These are phyloP conservation scores for Somion occarium DNA, from an alignment of 1,284 basidiomycete genomes.

Conservation along the genomic window DNA sequence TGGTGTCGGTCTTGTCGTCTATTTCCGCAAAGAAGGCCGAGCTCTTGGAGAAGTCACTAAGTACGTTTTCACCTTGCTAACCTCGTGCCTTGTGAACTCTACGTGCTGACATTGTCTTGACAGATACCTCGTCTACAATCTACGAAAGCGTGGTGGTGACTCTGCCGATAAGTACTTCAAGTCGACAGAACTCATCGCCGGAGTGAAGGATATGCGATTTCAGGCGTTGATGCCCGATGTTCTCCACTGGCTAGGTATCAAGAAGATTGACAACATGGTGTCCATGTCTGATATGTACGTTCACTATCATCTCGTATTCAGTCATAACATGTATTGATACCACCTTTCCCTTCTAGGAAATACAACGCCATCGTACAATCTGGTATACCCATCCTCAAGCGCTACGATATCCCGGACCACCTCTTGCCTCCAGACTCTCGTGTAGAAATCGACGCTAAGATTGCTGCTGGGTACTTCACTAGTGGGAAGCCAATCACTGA, in stretches of 20 bases:
- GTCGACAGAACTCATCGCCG: conserved; percentile 89
- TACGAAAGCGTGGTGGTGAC: conserved; percentile 92
- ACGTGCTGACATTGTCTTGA: background rate
- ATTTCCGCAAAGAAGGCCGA: conserved; percentile 93
- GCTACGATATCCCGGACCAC: conserved; percentile 85
- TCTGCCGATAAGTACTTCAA: conserved; percentile 93
- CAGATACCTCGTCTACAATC: conserved; percentile 89
- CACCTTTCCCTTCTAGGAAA: conserved; percentile 57
- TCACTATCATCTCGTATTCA: background rate
- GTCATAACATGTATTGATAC: background rate
- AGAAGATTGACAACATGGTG: conserved; percentile 85
- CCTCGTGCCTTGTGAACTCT: background rate
- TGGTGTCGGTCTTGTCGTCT: conserved; percentile 90
- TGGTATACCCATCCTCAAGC: conserved; percentile 78
- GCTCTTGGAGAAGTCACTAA: conserved; percentile 93
- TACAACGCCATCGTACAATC: conserved; percentile 88
- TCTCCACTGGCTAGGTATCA: conserved; percentile 90
- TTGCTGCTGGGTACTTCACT: conserved; percentile 88
- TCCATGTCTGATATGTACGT: conserved; percentile 87
- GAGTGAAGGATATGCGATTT: conserved; percentile 95
- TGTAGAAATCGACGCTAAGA: conserved; percentile 97
- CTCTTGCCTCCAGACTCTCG: conserved; percentile 87
- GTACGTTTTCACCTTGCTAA: conserved; percentile 33
- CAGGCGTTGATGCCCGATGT: conserved; percentile 96
- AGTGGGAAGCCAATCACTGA: conserved; percentile 73